Base-by-base conservation (phyloP, 164 flowering plant species). In the Magnolia officinalis region DNA sequence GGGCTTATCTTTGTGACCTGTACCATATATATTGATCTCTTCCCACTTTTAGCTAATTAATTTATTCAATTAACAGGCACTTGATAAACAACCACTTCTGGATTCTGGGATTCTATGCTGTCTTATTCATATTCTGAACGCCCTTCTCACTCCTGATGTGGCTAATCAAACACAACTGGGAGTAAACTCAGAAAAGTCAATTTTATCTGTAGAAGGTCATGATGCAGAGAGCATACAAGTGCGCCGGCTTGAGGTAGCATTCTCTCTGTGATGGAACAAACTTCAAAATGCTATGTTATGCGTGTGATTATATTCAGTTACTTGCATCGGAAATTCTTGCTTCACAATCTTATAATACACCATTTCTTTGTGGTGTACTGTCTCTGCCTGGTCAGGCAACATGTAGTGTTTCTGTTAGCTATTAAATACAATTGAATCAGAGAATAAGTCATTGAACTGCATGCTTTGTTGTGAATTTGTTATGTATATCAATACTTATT, bases 31-130 rank as follows among this genome's bases (percentile, higher is more conserved):
- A 37, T 16, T 68, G 49, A 29, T 19, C 51, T 68, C 16, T 63
- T 14, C 26, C 24, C 26, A 11, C 19, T 8, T 21, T 24, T 65
- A 63, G 23, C n/a, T 29, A 67, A 67, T 67, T 24, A 9, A 65
- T 65, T 31, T 19, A 16, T 31, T 31, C 29, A 68, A 68, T 68
- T 74, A 64, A 82, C 96, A 96, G 99, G 92, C 98, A 51, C 83
- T 90, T 79, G 99, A 94, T 81, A 96, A 93, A 76, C 98, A 96
- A 83, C 92, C 98, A 78, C 94, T 96, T 73, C 89, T 96, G 72
- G 98, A 94, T 85, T 94, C 99, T 81, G 99, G 98, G 74, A 96
- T 96, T 64, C 84, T 96, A 7, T 91, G 99, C 89, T 94, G 98
- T 82, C 97, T 96, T 76, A 88, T 96, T 77, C 95, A 92, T 80